Evolutionary conservation across 306 rosid genomes (phyloP).

Genomic region (Quillaja saponaria): DNA sequence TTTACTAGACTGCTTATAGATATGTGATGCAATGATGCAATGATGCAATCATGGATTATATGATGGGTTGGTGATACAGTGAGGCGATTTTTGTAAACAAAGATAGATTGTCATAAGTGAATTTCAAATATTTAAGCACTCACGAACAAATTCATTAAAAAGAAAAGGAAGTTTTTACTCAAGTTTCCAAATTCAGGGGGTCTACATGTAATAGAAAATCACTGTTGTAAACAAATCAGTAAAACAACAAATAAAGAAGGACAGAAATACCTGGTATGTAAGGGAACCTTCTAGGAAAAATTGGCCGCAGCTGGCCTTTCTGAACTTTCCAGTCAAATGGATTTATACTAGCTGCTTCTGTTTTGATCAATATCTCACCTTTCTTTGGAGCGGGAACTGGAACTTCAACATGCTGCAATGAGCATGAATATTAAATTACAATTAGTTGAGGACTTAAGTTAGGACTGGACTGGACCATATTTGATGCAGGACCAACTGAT

Average conservation of each 20-base stretch:
- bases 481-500: no score
- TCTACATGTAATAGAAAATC: neutral
- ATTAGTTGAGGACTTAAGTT: no score
- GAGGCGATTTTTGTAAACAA: neutral
- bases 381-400: constrained; percentile 58
- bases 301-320: constrained; percentile 57
- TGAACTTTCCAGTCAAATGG: constrained; percentile 84
- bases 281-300: constrained; percentile 68
- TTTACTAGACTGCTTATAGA: no score
- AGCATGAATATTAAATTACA: no score
- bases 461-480: no score
- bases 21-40: no score
- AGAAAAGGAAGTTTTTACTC: neutral
- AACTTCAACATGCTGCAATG: constrained; percentile 70
- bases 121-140: constrained; percentile 3
- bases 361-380: constrained; percentile 62
- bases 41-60: no score
- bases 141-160: no score
- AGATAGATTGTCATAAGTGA: neutral
- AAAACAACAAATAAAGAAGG: no score
- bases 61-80: neutral
- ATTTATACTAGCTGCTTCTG: constrained; percentile 74
- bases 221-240: no score
- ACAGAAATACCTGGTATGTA: constrained; percentile 58
- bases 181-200: neutral